Evolutionary conservation across 2,329 filamentous ascomycete genomes (phyloP), one percentile per base, ranked within the genome.

Genomic region (Coniochaeta hoffmannii): DNA sequence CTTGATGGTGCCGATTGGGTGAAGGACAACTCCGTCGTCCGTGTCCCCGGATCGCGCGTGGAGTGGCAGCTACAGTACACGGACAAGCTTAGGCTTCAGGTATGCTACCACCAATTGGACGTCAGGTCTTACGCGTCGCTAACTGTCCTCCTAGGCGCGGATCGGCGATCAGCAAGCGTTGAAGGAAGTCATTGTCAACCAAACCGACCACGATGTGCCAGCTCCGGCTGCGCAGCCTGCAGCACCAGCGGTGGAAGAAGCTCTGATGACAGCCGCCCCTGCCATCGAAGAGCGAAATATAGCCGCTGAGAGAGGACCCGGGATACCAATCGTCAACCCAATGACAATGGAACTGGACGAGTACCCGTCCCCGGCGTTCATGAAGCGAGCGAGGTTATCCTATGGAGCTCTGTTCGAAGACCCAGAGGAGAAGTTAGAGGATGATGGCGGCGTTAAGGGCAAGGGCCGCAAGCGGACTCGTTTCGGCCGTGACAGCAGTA

Each of bases 331-430:
- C 11, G 28, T 53, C 26, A 36, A 51, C 10, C 50, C 34, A 10
- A 36, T 38, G 38, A 31, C 31, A 2, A 61, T 73, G 49, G 73
- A 73, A 9, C 63, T 73, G 46, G 72, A 76, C 17, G 81, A 87
- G 61, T 94, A 85, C 73, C 76, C 81, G 4, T 95, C 90, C 2
- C 91, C 91, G 0, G 89, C 89, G 0, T 96, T 95, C 62, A 72
- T 90, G 19, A 92, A 88, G 67, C 79, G 87, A 54, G 79, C 82
- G 14, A 78, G 87, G 55, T 73, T 87, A 4, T 91, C 88, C 0
- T 87, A 87, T 55, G 86, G 86, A 1, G 82, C 83, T 0, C 70
- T 87, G 0, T 82, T 87, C 53, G 82, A 88, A 60, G 78, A 78
- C 4, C 78, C 77, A 1, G 79, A 83, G 59, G 85, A 91, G 62